Evolutionary conservation across 805 yeast genomes (phyloP), one percentile per base, ranked within the genome.

Genomic region (Dipodascopsis uninucleata): DNA sequence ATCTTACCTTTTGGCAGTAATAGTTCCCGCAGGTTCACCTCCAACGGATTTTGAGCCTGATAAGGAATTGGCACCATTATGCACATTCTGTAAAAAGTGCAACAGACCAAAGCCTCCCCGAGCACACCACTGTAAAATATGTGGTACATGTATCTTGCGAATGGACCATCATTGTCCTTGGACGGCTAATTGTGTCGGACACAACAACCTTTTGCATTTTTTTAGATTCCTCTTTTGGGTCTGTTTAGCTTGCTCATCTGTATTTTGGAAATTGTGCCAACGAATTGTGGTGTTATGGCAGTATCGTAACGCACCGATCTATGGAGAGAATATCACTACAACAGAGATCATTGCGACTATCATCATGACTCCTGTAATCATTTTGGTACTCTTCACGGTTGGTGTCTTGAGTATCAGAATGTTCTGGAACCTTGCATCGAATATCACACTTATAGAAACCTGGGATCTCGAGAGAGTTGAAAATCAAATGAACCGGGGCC

Each of bases 161-260:
- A 89, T 88, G 96, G 97, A 88, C 62, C 97, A 88, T 61, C 96
- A 88, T 66, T 81, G 82, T 61, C 96, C 96, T 0, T 89, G 96
- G 96, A 86, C 95, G 0, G 76, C 78, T 63, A 89, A 85, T 60
- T 89, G 96, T 60, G 90, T 89, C 17, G 97, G 97, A 0, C 79
- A 78, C 60, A 62, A 64, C 0, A 89, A 89, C 59, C 70, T 78
- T 62, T 86, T 95, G 0, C 89, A 85, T 61, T 89, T 89, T 61
- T 57, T 84, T 51, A 69, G 96, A 43, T 89, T 89, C 60, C 58
- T 89, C 28, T 56, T 72, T 8, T 81, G 88, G 84, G 81, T 85
- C 9, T 47, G 52, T 5, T 53, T 58, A 31, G 53, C 64, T 2
- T 28, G 54, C 6, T 48, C 41, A 0, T 71, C 67, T 52, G 75